Evolutionary conservation across 2,329 filamentous ascomycete genomes (phyloP).

Genomic region (Monosporascus sp.): DNA sequence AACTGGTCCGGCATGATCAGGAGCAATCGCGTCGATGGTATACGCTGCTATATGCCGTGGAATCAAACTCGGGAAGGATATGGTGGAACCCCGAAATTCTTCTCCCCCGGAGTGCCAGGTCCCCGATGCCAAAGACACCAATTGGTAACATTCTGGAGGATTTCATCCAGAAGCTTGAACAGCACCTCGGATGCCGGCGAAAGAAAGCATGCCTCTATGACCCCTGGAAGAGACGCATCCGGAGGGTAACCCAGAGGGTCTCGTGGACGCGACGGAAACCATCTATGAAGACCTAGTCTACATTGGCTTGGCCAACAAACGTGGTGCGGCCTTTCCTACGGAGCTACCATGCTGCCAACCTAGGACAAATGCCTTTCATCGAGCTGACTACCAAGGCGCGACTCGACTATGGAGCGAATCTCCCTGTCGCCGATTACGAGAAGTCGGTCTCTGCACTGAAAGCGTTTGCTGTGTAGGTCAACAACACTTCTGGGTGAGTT

Average conservation of each 20-base stretch:
- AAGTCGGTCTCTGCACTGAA: slow-evolving; percentile 1
- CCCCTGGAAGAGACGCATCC: slow-evolving; percentile 11
- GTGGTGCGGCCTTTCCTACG: slow-evolving; percentile 6
- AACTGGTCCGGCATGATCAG: background rate
- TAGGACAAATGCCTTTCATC: slow-evolving; percentile 7
- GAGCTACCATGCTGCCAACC: slow-evolving; percentile 3
- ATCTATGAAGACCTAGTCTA: slow-evolving; percentile 15
- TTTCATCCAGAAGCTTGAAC: slow-evolving; percentile 8
- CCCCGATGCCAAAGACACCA: background rate
- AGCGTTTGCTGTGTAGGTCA: slow-evolving; percentile 10
- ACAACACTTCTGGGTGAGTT: slow-evolving; percentile 12
- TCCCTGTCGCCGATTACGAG: slow-evolving; percentile 1
- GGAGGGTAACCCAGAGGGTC: background rate
- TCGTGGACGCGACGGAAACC: slow-evolving; percentile 5
- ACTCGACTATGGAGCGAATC: slow-evolving; percentile 8
- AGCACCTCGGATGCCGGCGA: slow-evolving; percentile 5
- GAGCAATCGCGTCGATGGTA: background rate
- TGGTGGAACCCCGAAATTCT: slow-evolving; percentile 9
- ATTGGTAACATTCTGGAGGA: slow-evolving; percentile 5
- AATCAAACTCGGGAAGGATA: background rate
- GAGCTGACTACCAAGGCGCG: slow-evolving; percentile 9
- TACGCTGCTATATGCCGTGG: slow-evolving; percentile 12
- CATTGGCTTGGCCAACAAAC: slow-evolving; percentile 1
- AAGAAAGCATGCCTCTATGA: slow-evolving; percentile 9
- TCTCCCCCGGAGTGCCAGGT: background rate